Percentiles rank a stretch among this genome's conserved stretches.
Evolutionary conservation across 441 rosid genomes (phyloP).

Genomic region (Macaranga tanarius): DNA sequence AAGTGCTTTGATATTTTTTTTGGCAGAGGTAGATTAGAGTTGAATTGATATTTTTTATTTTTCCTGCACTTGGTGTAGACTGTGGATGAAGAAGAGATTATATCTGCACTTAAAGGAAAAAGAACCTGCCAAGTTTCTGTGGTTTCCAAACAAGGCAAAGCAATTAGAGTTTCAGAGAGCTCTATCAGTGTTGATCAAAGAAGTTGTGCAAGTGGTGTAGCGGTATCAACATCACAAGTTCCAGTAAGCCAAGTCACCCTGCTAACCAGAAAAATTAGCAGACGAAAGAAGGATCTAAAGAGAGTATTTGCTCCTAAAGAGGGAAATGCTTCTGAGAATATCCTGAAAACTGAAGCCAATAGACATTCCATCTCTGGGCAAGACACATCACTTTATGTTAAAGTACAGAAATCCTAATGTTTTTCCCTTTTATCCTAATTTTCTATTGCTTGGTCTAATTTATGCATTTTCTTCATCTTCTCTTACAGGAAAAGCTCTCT

Average conservation of each 20-base stretch:
- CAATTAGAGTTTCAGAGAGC: constrained; percentile 38
- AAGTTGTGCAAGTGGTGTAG: constrained; percentile 34
- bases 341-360: constrained; percentile 34
- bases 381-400: constrained; percentile 36
- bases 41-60: constrained; percentile 7
- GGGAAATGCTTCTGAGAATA: constrained; percentile 39
- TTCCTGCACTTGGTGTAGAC: constrained; percentile 39
- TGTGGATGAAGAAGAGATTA: constrained; percentile 45
- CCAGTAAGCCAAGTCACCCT: constrained; percentile 43
- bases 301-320: constrained; percentile 40
- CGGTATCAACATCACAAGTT: constrained; percentile 42
- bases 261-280: constrained; percentile 48
- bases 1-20: neutral
- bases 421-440: constrained; percentile 10
- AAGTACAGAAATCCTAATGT: constrained; percentile 43
- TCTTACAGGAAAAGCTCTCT: constrained; percentile 64
- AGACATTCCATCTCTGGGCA: constrained; percentile 29
- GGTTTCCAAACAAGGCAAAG: constrained; percentile 51
- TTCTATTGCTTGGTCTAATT: neutral
- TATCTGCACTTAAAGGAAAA: constrained; percentile 44
- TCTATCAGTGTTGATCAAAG: constrained; percentile 41
- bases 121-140: constrained; percentile 41
- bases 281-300: constrained; percentile 64
- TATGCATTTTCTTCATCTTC: constrained; percentile 8
- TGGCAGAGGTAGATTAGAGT: neutral